A percentile compares a stretch with the other conserved stretches of the same genome.
Conservation (phyloP, 257 asterid genomes). For the Solanum virginianum region DNA sequence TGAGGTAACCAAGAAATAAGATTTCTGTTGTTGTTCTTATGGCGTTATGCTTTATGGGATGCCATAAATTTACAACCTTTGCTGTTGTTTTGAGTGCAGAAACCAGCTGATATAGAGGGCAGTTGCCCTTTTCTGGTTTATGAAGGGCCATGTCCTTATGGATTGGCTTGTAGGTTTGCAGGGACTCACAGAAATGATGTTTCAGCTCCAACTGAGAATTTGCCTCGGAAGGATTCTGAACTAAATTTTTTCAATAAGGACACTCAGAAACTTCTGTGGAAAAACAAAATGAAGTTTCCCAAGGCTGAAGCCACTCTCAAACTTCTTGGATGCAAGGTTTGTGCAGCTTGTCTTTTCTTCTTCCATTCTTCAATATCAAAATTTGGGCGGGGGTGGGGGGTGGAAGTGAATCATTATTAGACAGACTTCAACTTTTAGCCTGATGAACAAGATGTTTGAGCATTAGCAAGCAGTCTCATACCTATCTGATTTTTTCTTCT, state of each 20-base stretch:
- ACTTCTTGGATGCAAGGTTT: constrained; percentile 66
- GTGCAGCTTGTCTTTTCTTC: neutral
- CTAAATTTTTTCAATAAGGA: constrained; percentile 60
- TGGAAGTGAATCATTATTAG: neutral
- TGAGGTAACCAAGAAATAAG: constrained; percentile 28
- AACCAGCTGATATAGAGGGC: constrained; percentile 85
- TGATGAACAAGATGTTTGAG: neutral
- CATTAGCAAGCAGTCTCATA: neutral
- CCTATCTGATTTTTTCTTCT: neutral
- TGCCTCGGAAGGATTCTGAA: constrained; percentile 28
- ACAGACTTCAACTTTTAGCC: neutral
- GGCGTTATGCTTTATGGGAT: neutral
- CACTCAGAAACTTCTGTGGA: constrained; percentile 93
- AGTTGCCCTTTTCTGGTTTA: constrained; percentile 54
- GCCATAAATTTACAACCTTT: neutral
- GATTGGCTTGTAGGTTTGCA: constrained; percentile 70
- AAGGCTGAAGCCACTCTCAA: constrained; percentile 70
- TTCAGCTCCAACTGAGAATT: constrained; percentile 1
- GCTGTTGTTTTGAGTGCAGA: constrained; percentile 27
- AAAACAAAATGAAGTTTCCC: constrained; percentile 73
- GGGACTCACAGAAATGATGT: constrained; percentile 51
- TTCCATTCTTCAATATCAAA: neutral
- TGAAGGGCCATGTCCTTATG: constrained; percentile 70
- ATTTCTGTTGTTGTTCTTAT: neutral
- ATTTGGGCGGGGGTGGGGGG: neutral